These are phyloP conservation scores for Microcyclosporella mali DNA, from an alignment of 2,329 filamentous ascomycete species.

Conservation along the genomic window DNA sequence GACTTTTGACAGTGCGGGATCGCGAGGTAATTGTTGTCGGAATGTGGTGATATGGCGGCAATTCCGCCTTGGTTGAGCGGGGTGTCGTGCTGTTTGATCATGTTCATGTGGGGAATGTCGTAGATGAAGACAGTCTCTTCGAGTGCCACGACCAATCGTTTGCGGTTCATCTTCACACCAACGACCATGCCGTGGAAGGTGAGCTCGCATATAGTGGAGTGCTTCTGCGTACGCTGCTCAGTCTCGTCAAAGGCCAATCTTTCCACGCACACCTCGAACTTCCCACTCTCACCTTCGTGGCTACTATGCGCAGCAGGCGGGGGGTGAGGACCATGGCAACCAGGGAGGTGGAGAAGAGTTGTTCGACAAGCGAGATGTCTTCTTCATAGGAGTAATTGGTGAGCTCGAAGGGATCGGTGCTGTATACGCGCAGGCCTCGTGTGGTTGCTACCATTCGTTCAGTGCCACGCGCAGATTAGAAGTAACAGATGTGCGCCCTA, in stretches of 20 bases:
- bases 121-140: slow-evolving; percentile 98
- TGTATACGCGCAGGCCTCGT: slow-evolving; percentile 92
- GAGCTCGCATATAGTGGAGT: slow-evolving; percentile 92
- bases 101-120: slow-evolving; percentile 97
- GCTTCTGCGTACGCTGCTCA: slow-evolving; percentile 43
- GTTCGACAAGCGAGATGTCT: slow-evolving; percentile 93
- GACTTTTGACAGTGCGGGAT: slow-evolving; percentile 73
- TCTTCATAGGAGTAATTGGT: slow-evolving; percentile 85
- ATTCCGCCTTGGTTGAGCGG: slow-evolving; percentile 85
- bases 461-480: slow-evolving; percentile 6
- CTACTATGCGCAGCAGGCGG: slow-evolving; percentile 87
- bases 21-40: slow-evolving; percentile 90
- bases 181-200: slow-evolving; percentile 96
- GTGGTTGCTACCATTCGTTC: slow-evolving; percentile 61
- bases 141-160: slow-evolving; percentile 84
- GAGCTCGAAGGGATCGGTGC: slow-evolving; percentile 91
- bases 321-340: slow-evolving; percentile 91
- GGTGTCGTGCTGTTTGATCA: slow-evolving; percentile 85
- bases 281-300: slow-evolving; percentile 69
- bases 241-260: slow-evolving; percentile 14
- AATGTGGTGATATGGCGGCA: slow-evolving; percentile 86
- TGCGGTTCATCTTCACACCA: slow-evolving; percentile 87
- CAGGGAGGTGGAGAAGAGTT: slow-evolving; percentile 96
- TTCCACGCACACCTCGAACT: slow-evolving; percentile 1
- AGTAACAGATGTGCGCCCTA: slow-evolving; percentile 41